Evolutionary conservation across 352 stramenopile genomes (phyloP).

Genomic region (Chrysophaeum taylorii): DNA sequence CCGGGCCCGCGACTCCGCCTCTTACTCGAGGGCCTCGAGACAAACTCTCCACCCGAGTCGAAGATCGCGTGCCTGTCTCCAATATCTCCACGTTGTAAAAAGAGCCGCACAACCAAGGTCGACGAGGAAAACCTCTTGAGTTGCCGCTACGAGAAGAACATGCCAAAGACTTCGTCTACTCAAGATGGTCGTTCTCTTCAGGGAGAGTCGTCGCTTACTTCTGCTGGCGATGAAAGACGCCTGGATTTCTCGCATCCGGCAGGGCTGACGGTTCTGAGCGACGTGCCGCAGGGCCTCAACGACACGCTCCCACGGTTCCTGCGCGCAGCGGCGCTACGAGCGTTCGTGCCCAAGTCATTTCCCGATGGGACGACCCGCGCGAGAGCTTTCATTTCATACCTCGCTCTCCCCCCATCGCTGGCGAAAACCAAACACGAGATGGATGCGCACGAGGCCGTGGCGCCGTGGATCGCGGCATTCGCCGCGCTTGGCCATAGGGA

Average conservation of each 20-base stretch:
- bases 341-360: not conserved
- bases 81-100: no score
- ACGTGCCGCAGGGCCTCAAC: not conserved
- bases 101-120: no score
- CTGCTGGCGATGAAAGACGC: not conserved
- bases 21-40: not conserved
- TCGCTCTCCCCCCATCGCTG: not conserved
- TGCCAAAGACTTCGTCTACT: no score
- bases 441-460: not conserved
- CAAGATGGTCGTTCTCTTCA: no score
- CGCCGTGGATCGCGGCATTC: constrained; percentile 1
- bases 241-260: not conserved
- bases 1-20: constrained; percentile 4
- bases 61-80: no score
- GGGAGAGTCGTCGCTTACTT: no score
- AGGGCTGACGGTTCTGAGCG: not conserved
- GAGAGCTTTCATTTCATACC: not conserved
- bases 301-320: not conserved
- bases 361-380: not conserved
- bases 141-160: no score
- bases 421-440: constrained; percentile 6
- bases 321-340: not conserved
- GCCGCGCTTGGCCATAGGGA: not conserved
- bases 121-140: no score
- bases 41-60: no score